Evolutionary conservation across 345 rosid genomes (phyloP).

Genomic region (Rubroshorea leprosula): DNA sequence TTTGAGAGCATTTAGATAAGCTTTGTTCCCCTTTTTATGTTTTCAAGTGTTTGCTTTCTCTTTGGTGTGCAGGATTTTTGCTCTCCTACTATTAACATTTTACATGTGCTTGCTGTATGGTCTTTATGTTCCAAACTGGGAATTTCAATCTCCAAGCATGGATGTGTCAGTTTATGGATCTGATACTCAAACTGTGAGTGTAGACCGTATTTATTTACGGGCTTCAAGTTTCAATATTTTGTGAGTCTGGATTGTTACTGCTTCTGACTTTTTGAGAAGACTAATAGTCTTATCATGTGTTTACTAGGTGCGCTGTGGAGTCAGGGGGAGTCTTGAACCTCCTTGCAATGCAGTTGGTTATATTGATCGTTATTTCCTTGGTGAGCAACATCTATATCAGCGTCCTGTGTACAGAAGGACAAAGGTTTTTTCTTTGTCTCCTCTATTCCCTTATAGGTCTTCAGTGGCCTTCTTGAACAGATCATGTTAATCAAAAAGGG

Average conservation of each 20-base stretch:
- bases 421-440: conserved; percentile 26
- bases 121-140: conserved; percentile 56
- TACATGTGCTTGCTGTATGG: conserved; percentile 46
- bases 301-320: conserved; percentile 45
- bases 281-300: neutral
- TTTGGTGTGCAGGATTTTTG: conserved; percentile 39
- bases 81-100: conserved; percentile 28
- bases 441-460: conserved; percentile 1
- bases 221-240: neutral
- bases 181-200: conserved; percentile 38
- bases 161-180: conserved; percentile 19
- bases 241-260: neutral
- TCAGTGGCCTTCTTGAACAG: neutral
- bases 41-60: conserved; percentile 4
- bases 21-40: neutral
- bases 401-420: conserved; percentile 50
- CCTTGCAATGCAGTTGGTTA: conserved; percentile 58
- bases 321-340: conserved; percentile 51
- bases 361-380: conserved; percentile 44
- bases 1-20: no score
- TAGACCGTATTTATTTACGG: neutral
- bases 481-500: neutral
- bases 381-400: conserved; percentile 44
- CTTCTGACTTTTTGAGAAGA: neutral
- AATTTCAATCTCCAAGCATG: conserved; percentile 30